Evolutionary conservation across 768 basidiomycete genomes (phyloP), one percentile per base, ranked within the genome.

Genomic region (Pleurotus djamor): DNA sequence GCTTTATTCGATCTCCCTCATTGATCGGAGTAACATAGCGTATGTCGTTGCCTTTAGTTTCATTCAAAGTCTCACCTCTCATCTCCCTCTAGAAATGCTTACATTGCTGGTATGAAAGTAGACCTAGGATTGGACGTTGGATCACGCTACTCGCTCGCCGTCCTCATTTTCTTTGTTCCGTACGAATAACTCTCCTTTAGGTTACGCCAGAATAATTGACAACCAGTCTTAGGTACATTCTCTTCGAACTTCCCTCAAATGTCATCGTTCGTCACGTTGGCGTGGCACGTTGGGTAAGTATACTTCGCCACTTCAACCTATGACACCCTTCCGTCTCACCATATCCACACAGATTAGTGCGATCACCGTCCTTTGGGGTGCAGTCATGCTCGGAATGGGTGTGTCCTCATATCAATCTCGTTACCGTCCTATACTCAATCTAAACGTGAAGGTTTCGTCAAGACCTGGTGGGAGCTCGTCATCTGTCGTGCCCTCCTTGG

Each of bases 291-390:
- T 56, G 54, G 54, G 54, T 56, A 43, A 32, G 54, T 76, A 57
- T 74, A 28, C 21, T 69, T 28, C 71, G 74, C 4, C 52, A 76
- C 34, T 71, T 38, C 17, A 17, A 13, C 21, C 3, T 28, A 28
- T 28, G 14, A 6, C 37, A 13, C 28, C 8, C 21, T 28, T 28
- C 21, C 21, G 21, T 43, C 17, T 28, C 17, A 5, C 16, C 44
- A 28, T 32, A 10, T n/a, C 14, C 14, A 1, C 37, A 17, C 33
- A 56, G 54, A 56, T 56, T 33, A 41, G 54, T 10, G 3, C 28
- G 9, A 56, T 56, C 41, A 56, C 54, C 8, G n/a, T 56, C 12
- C 41, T 56, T n/a, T 56, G 54, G 54, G 54, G 54, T n/a, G 16
- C 54, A 14, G 41, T 33, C 38, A 56, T 56, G 54, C 37, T 45